Evolutionary conservation across 1,284 basidiomycete genomes (phyloP).

Genomic region (Bjerkandera adusta): DNA sequence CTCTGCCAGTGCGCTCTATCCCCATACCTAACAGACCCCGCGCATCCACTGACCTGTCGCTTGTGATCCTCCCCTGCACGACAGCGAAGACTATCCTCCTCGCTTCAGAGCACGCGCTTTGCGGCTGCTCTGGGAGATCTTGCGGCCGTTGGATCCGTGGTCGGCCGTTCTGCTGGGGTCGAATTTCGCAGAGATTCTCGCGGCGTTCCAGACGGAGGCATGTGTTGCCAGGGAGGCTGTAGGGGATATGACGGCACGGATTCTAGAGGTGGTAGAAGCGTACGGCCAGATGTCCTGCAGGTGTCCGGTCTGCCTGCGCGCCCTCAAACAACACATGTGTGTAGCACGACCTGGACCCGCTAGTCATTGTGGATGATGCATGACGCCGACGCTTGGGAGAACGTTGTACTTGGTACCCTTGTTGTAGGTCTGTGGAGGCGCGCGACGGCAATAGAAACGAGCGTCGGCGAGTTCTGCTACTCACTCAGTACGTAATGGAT

Average conservation of each 20-base stretch:
- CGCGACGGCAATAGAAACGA: too few species aligned
- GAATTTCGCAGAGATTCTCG: constrained; percentile 8
- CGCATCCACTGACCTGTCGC: neutral
- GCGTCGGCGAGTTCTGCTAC: too few species aligned
- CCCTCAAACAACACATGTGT: neutral
- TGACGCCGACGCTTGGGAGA: too few species aligned
- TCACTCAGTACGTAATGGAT: too few species aligned
- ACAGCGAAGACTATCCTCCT: constrained; percentile 8
- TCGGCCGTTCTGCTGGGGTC: constrained; percentile 15
- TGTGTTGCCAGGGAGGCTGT: constrained; percentile 8
- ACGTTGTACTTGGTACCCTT: too few species aligned
- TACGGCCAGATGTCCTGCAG: constrained; percentile 4
- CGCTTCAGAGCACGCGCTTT: constrained; percentile 8
- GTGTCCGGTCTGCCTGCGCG: constrained; percentile 10
- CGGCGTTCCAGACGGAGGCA: constrained; percentile 4
- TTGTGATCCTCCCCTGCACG: neutral
- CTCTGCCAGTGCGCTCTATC: constrained; percentile 11
- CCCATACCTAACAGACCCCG: neutral
- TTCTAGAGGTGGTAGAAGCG: constrained; percentile 5
- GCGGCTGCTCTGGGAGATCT: neutral
- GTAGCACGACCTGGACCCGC: neutral
- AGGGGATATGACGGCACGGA: neutral
- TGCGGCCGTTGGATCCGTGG: constrained; percentile 15
- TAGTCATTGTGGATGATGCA: neutral
- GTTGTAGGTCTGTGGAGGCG: too few species aligned